Conservation (phyloP, 1,284 basidiomycete species). For the Apiotrichum siamense region DNA sequence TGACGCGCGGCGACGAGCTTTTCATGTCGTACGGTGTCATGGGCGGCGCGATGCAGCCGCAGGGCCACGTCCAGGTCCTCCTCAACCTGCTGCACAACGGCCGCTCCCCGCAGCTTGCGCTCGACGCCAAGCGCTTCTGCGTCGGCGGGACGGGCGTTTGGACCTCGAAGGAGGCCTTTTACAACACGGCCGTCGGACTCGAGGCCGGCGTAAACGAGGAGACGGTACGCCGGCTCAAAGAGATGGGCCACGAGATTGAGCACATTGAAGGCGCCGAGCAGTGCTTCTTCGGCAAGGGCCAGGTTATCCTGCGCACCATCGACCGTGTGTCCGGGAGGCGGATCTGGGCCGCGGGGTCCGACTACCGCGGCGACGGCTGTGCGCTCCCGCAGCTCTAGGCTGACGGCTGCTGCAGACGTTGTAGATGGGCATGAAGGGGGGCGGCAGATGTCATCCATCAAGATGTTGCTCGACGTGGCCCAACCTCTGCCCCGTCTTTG, state of each 20-base stretch:
- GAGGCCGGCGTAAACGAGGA: constrained; percentile 68
- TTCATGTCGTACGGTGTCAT: constrained; percentile 88
- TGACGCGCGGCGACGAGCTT: constrained; percentile 69
- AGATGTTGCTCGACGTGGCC: too few species aligned
- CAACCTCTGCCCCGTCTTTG: too few species aligned
- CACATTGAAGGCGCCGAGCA: constrained; percentile 33
- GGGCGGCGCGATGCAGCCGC: constrained; percentile 86
- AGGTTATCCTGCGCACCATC: constrained; percentile 20
- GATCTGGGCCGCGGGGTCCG: constrained; percentile 25
- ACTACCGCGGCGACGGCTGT: constrained; percentile 27
- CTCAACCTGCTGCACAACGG: constrained; percentile 45
- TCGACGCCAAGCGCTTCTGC: constrained; percentile 89
- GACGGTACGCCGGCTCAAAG: constrained; percentile 60
- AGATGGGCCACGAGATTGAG: constrained; percentile 78
- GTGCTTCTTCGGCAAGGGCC: constrained; percentile 26
- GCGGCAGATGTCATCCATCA: too few species aligned
- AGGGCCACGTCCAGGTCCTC: constrained; percentile 86
- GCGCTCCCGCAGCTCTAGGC: constrained; percentile 24
- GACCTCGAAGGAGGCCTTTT: constrained; percentile 46
- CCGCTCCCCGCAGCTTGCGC: constrained; percentile 58
- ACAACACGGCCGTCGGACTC: constrained; percentile 72
- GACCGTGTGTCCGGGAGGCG: constrained; percentile 20
- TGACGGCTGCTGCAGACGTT: too few species aligned
- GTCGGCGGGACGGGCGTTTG: constrained; percentile 48
- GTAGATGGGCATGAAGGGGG: too few species aligned